Percentiles rank a stretch among this genome's conserved stretches.
Conservation (phyloP, 305 asterid genomes). For the Fraxinus angustifolia region DNA sequence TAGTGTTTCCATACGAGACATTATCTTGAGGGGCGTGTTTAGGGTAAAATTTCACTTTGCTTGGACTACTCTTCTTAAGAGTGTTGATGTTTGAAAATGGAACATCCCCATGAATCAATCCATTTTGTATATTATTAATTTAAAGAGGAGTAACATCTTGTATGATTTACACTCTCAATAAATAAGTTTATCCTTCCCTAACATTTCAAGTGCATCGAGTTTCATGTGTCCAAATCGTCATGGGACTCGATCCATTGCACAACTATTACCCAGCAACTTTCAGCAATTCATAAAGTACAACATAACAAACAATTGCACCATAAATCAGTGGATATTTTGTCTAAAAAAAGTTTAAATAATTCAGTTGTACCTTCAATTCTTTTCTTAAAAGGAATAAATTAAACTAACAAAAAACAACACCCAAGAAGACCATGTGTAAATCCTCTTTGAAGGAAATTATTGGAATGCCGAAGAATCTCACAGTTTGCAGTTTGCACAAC, state of each 20-base stretch:
- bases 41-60: background rate
- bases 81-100: background rate
- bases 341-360: slow-evolving; percentile 16
- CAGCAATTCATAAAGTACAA: background rate
- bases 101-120: background rate
- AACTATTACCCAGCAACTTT: background rate
- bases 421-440: slow-evolving; percentile 26
- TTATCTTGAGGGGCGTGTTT: background rate
- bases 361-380: slow-evolving; percentile 33
- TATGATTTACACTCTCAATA: background rate
- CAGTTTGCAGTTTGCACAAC: slow-evolving; percentile 41
- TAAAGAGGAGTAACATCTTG: background rate
- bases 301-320: background rate
- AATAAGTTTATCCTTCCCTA: too few relatives aligned
- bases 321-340: background rate
- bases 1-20: background rate
- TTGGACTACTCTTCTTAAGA: background rate
- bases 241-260: too few relatives aligned
- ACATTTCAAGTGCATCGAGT: too few relatives aligned
- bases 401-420: slow-evolving; percentile 39
- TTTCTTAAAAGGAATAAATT: slow-evolving; percentile 38
- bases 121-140: background rate
- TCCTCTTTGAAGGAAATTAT: slow-evolving; percentile 20
- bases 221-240: too few relatives aligned
- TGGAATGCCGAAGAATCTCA: slow-evolving; percentile 30